Conservation (phyloP, 768 basidiomycete genomes). For the Tremella mesenterica region DNA sequence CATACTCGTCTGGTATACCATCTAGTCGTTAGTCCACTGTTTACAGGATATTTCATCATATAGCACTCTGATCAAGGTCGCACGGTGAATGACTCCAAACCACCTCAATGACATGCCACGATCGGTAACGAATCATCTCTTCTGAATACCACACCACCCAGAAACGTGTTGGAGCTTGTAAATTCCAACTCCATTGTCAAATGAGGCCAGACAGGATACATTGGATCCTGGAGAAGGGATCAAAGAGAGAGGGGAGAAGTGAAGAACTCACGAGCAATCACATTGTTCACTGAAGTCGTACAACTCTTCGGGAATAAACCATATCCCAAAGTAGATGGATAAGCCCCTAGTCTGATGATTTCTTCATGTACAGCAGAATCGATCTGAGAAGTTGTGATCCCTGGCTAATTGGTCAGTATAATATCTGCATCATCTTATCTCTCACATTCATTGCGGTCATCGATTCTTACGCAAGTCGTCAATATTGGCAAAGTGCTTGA, state of each 20-base stretch:
- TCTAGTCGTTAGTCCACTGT: conserved; percentile 41
- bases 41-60: background rate
- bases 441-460: background rate
- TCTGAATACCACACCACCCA: too few species aligned
- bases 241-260: background rate
- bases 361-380: conserved; percentile 65
- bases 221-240: too few species aligned
- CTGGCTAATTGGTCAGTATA: conserved; percentile 34
- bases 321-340: conserved; percentile 78
- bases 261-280: conserved; percentile 52
- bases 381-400: conserved; percentile 61
- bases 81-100: too few species aligned
- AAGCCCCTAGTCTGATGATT: conserved; percentile 61
- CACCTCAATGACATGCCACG: too few species aligned
- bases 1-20: conserved; percentile 84
- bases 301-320: conserved; percentile 66
- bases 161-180: too few species aligned
- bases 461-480: too few species aligned
- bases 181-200: too few species aligned
- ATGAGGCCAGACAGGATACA: too few species aligned
- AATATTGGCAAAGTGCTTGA: too few species aligned
- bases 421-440: too few species aligned
- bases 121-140: too few species aligned
- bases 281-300: conserved; percentile 82
- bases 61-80: too few species aligned